A percentile compares a stretch with the other conserved stretches of the same genome.
phyloP scores from a whole-genome alignment of 2,329 filamentous ascomycete species.

The Zelopaecilomyces penicillatus region DNA sequence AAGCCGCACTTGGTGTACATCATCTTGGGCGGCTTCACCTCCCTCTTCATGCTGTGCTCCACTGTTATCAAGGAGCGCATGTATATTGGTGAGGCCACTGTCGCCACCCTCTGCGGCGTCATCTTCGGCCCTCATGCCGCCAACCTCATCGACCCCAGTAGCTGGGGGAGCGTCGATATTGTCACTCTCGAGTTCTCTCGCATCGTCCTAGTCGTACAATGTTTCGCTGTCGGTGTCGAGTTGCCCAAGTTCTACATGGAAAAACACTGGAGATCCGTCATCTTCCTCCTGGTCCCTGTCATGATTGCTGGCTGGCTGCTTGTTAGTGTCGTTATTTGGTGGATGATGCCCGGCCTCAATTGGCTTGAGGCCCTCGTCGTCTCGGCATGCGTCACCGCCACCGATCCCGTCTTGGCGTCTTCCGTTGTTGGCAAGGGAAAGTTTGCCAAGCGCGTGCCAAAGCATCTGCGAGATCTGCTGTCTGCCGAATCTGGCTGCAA shows the following conservation, averaged over 20 bases:
- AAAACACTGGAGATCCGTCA: conserved; percentile 88
- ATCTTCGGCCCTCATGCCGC: conserved; percentile 83
- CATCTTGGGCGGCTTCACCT: conserved; percentile 95
- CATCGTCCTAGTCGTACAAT: conserved; percentile 84
- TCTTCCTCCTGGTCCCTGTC: conserved; percentile 80
- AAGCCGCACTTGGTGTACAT: conserved; percentile 97
- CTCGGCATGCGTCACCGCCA: conserved; percentile 92
- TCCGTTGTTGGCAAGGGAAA: conserved; percentile 98
- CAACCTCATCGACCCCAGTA: conserved; percentile 64
- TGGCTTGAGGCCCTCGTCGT: conserved; percentile 87
- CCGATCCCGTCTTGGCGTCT: conserved; percentile 91
- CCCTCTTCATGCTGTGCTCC: conserved; percentile 96
- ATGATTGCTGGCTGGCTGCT: conserved; percentile 96
- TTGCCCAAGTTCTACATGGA: conserved; percentile 96
- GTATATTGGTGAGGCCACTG: conserved; percentile 97
- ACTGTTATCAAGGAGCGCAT: conserved; percentile 96
- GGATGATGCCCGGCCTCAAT: conserved; percentile 66
- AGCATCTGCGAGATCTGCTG: conserved; percentile 89
- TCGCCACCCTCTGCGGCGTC: conserved; percentile 79
- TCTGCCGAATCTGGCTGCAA: conserved; percentile 98
- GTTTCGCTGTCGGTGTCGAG: conserved; percentile 86
- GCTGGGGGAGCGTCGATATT: conserved; percentile 78
- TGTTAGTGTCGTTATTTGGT: conserved; percentile 91
- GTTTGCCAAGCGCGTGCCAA: conserved; percentile 93
- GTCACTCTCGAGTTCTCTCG: conserved; percentile 85